Percentiles rank a stretch among this genome's conserved stretches.
Conservation (phyloP, 345 rosid species). For the Streptanthus diversifolius region DNA sequence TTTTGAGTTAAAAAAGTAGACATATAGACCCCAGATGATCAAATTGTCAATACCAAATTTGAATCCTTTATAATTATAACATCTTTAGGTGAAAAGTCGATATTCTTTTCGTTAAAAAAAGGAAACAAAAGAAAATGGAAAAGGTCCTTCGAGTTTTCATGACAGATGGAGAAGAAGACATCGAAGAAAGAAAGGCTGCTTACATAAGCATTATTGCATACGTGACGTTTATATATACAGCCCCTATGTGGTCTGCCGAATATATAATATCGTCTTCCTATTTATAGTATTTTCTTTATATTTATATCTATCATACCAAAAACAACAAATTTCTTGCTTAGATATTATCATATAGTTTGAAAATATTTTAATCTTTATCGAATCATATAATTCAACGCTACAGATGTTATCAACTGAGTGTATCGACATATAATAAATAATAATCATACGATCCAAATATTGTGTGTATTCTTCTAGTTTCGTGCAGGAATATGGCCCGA, state of each 20-base stretch:
- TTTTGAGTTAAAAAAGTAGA: background rate
- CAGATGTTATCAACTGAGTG: background rate
- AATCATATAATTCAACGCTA: background rate
- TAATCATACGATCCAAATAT: background rate
- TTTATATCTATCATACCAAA: background rate
- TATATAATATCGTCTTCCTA: background rate
- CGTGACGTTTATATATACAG: constrained; percentile 20
- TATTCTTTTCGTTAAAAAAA: background rate
- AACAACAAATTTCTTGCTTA: background rate
- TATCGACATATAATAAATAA: background rate
- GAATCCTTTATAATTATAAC: background rate
- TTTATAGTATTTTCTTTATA: background rate
- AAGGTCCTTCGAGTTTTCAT: background rate
- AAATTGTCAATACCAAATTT: constrained; percentile 30
- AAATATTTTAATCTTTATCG: background rate
- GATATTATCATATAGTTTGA: background rate
- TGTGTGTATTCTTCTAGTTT: background rate
- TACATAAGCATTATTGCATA: constrained; percentile 29
- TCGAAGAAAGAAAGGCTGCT: constrained; percentile 14
- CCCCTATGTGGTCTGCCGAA: background rate
- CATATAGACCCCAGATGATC: constrained; percentile 5
- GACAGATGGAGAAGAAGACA: constrained; percentile 1
- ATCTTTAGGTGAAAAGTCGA: constrained; percentile 14
- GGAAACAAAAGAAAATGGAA: constrained; percentile 4
- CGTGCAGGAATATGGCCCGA: background rate